These are phyloP conservation scores for Fusarium sp. DNA, from an alignment of 2,329 filamentous ascomycete species.

Conservation along the genomic window DNA sequence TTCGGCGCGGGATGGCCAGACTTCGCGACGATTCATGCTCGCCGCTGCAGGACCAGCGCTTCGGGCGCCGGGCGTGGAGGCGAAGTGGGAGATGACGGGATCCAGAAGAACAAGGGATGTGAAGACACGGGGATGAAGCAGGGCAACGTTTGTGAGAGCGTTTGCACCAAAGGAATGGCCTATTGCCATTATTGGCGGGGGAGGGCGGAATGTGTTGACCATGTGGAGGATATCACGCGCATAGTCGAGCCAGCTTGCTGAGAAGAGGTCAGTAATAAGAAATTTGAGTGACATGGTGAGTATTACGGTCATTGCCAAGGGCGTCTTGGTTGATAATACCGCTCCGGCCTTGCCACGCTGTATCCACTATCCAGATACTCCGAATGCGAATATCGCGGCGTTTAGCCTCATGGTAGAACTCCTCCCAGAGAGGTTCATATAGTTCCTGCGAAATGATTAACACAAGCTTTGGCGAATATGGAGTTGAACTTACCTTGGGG, in stretches of 20 bases:
- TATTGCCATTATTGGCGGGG: conserved; percentile 84
- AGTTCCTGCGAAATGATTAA: conserved; percentile 72
- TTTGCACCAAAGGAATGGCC: conserved; percentile 91
- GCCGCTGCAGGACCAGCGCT: conserved; percentile 63
- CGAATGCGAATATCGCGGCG: conserved; percentile 77
- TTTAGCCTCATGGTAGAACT: conserved; percentile 73
- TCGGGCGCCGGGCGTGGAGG: conserved; percentile 53
- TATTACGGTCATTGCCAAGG: conserved; percentile 86
- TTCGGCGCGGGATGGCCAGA: conserved; percentile 81
- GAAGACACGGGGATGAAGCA: conserved; percentile 86
- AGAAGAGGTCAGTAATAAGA: conserved; percentile 13
- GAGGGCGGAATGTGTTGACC: conserved; percentile 85
- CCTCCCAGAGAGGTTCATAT: conserved; percentile 93
- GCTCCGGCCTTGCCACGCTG: conserved; percentile 86
- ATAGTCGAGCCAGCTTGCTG: conserved; percentile 82
- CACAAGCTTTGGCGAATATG: neutral
- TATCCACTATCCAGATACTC: conserved; percentile 90
- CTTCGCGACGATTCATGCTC: conserved; percentile 80
- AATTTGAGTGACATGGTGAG: neutral
- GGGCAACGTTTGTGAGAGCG: conserved; percentile 77
- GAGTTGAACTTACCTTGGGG: conserved; percentile 73
- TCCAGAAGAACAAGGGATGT: conserved; percentile 84
- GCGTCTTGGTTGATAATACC: conserved; percentile 80
- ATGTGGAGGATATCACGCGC: conserved; percentile 86
- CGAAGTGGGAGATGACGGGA: conserved; percentile 76